These are phyloP conservation scores for Yarrowia phangngaensis DNA, from an alignment of 805 yeast species.

Conservation along the genomic window DNA sequence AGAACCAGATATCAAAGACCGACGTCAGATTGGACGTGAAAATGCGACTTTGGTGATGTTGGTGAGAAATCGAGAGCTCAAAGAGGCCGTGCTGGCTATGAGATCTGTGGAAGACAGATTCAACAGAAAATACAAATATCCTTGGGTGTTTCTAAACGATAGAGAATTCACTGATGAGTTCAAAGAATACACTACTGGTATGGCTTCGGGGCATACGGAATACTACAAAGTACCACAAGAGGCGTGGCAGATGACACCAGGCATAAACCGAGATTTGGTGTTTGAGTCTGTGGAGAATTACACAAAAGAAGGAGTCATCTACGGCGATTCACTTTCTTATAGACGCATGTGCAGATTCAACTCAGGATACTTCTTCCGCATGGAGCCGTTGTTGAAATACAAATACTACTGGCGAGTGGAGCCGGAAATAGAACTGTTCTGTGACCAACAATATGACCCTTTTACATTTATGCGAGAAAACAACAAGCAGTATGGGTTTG, in stretches of 20 bases:
- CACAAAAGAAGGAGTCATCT: conserved; percentile 49
- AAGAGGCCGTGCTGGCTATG: conserved; percentile 70
- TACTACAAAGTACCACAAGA: conserved; percentile 79
- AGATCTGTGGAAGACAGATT: conserved; percentile 88
- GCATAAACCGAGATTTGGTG: conserved; percentile 59
- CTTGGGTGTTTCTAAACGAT: conserved; percentile 94
- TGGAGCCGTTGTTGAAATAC: conserved; percentile 63
- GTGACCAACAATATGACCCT: conserved; percentile 73
- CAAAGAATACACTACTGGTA: conserved; percentile 57
- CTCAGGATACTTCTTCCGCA: conserved; percentile 84
- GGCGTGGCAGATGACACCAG: conserved; percentile 75
- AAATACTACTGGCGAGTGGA: conserved; percentile 95
- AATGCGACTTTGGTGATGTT: conserved; percentile 88
- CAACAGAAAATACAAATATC: conserved; percentile 74
- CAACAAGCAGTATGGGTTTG: conserved; percentile 80
- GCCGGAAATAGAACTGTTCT: conserved; percentile 82
- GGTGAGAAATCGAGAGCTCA: conserved; percentile 74
- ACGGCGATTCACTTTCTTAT: conserved; percentile 63
- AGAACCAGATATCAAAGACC: conserved; percentile 29
- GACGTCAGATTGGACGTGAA: conserved; percentile 51
- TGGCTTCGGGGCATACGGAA: conserved; percentile 71
- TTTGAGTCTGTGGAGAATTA: conserved; percentile 47
- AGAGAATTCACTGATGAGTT: conserved; percentile 80
- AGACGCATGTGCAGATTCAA: conserved; percentile 96
- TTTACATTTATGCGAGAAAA: conserved; percentile 74